These are phyloP conservation scores for Wickerhamomyces sp. DNA, from an alignment of 1,139 yeast species.

Conservation along the genomic window DNA sequence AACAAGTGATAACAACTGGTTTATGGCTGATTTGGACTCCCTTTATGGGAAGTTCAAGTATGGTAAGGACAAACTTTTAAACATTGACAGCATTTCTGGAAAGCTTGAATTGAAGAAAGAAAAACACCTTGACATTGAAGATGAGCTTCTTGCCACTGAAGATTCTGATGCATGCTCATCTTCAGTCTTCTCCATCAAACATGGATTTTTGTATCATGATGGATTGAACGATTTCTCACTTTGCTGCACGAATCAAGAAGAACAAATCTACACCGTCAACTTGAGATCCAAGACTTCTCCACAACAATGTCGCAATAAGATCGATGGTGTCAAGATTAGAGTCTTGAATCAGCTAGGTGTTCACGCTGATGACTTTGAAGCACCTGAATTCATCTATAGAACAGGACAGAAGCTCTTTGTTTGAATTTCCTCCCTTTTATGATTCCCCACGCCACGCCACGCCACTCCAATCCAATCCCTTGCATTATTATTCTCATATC, in stretches of 20 bases:
- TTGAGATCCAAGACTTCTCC: neutral
- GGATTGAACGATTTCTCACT: conserved; percentile 7
- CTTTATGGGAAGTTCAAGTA: conserved; percentile 5
- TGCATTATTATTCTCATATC: too few species aligned
- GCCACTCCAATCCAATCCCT: too few species aligned
- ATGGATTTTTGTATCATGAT: conserved; percentile 10
- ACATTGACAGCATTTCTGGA: conserved; percentile 2
- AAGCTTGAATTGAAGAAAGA: conserved; percentile 1
- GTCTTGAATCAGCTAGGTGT: conserved; percentile 10
- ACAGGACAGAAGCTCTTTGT: neutral
- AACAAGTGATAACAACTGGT: conserved; percentile 2
- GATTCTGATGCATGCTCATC: too few species aligned
- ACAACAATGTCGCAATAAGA: conserved; percentile 3
- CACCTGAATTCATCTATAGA: conserved; percentile 13
- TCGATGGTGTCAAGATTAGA: conserved; percentile 8
- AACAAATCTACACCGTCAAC: conserved; percentile 1
- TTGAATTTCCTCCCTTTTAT: neutral
- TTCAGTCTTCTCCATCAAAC: conserved; percentile 12
- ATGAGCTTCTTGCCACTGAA: too few species aligned
- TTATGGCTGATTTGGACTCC: conserved; percentile 2
- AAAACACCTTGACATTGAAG: too few species aligned
- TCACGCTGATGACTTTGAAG: conserved; percentile 12
- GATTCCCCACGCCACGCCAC: too few species aligned
- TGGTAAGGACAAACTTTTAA: conserved; percentile 1
- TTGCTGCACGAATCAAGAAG: conserved; percentile 7